Base-by-base conservation (phyloP, 805 yeast species). In the Citeromyces nyonsensis region DNA sequence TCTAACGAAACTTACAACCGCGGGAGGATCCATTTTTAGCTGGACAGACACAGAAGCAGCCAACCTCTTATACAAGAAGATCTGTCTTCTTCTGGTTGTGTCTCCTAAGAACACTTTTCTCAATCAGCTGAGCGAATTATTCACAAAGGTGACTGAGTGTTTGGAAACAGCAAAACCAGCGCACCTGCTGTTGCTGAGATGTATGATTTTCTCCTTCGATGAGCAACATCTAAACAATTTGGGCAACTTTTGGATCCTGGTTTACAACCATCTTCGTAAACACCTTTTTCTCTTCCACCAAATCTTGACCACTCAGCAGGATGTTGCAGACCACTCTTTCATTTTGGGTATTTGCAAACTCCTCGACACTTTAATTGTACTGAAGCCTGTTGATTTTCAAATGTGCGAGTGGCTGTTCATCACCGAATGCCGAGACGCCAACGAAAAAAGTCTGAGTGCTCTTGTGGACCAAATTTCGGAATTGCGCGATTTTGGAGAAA, bases 351-450 rank as follows among this genome's bases (percentile, higher is more conserved):
- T 78, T 0, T 76, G 84, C 44, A 88, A 86, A 49, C 56, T 91
- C 10, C 56, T 91, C 30, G 98, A 88, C 47, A 63, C 80, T 22
- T 49, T 85, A 14, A 49, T 88, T 13, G 59, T 78, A 2, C 42
- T 85, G 35, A 70, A 73, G 25, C 63, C 65, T 28, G 96, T 86
- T 47, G 94, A 84, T 36, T 64, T 88, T 59, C 76, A 74, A 52
- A 46, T 70, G 51, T 47, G 69, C 38, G 91, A 84, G 44, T 88
- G 97, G 97, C 57, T 91, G 2, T 91, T 84, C 46, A 68, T 88
- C 31, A 29, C 22, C n/a, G 13, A 13, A 18, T 14, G 12, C 12
- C 24, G n/a, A 29, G 15, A 12, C 22, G 12, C 24, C 3, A 12
- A 10, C 22, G 22, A 18, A 18, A 18, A 18, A 7, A 18, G 22